Evolutionary conservation across 768 basidiomycete genomes (phyloP), one percentile per base, ranked within the genome.

Genomic region (Tricholoma saponaceum): DNA sequence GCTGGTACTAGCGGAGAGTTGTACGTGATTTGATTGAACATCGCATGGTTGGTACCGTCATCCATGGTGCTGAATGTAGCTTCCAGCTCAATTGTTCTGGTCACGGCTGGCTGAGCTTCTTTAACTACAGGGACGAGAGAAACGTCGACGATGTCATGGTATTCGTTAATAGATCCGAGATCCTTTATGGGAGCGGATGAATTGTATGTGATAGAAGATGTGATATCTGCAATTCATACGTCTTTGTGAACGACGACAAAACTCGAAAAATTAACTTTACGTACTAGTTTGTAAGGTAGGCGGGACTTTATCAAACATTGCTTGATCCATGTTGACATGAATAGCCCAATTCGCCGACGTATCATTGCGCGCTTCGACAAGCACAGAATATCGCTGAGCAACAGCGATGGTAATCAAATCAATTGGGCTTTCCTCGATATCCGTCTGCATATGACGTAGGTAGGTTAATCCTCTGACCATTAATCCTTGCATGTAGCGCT

Each of bases 311-410:
- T 98, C 96, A 70, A 97, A 98, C 94, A 95, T 96, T 60, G 75
- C 76, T 0, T 82, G 82, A 67, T 95, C 92, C 83, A 98, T 92
- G 76, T 95, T 91, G 5, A 90, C 89, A 66, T 94, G 91, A 58
- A 99, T 84, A 52, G 83, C 84, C 86, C 87, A 98, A 76, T 99
- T 97, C 20, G 82, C 75, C 2, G 81, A 74, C 0, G 87, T 89
- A 61, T 94, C 90, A 71, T 95, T 95, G 50, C 89, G 84, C 9
- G 96, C 95, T 10, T 87, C 88, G 53, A 99, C 92, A 30, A 98
- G 84, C 39, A 99, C 77, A 0, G 95, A 95, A 72, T 96, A 97
- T 18, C 96, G 85, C 70, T 98, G 96, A 0, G 95, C 95, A 28
- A 89, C 93, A 13, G 92, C 79, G 56, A 98, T 57, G 43, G 83